Base-by-base conservation (phyloP, 345 rosid genomes). In the Hibiscus syriacus region DNA sequence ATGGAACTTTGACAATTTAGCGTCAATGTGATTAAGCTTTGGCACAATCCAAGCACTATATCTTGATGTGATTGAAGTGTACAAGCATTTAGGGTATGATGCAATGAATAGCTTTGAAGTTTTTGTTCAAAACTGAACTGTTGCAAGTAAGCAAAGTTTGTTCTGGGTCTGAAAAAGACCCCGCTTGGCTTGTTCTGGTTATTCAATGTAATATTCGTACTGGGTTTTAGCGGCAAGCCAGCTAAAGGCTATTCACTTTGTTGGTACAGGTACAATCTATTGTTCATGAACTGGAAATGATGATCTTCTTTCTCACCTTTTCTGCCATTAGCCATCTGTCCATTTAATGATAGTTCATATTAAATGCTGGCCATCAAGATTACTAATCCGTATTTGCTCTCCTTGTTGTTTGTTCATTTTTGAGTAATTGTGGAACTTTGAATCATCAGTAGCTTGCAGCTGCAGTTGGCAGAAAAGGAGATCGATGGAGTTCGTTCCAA, bases 401-500 rank as follows among this genome's bases (percentile, higher is more conserved):
- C 46, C 50, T 39, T 0, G n/a, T n/a, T n/a, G n/a, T n/a, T n/a
- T 56, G 29, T 17, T 57, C 3, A 0, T n/a, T n/a, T n/a, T 38
- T 25, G 14, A 23, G 34, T 68, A 4, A 23, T 67, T 41, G 12
- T 5, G 11, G 6, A 17, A 26, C 6, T 68, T 41, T 38, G 32
- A 46, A 55, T 29, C 12, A 71, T 8, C 80, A 79, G 85, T 84
- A 73, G 76, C 55, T 78, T 79, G 26, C 80, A 77, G 72, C 49
- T 82, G 77, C 80, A 73, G 36, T 27, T 83, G 71, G 73, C 54
- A 17, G 79, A 52, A 25, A 73, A 76, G 67, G 87, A 76, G 75
- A 70, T 57, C 1, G 85, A 74, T 9, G 83, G 69, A 34, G 82
- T 62, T 50, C 74, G 62, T 45, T 72, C 84, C 0, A 83, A 69